phyloP scores from a whole-genome alignment of 192 early-diverging fungal species.

The Backusella macrospora region DNA sequence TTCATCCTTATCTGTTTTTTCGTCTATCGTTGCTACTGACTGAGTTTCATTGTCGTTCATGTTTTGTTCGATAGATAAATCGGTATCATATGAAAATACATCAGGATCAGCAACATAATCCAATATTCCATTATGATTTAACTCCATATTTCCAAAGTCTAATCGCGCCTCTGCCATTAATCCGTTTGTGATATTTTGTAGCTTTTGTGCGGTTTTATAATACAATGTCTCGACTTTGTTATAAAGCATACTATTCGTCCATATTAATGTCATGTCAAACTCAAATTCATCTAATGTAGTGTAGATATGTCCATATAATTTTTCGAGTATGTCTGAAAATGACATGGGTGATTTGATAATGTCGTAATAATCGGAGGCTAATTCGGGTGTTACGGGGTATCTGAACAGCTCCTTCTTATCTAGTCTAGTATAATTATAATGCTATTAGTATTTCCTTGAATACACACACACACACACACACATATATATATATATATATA shows the following conservation, averaged over 20 bases:
- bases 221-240: constrained; percentile 77
- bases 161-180: constrained; percentile 46
- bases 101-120: constrained; percentile 49
- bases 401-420: constrained; percentile 72
- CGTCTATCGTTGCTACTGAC: not conserved
- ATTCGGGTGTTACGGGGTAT: constrained; percentile 64
- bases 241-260: constrained; percentile 74
- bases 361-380: constrained; percentile 78
- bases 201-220: constrained; percentile 60
- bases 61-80: constrained; percentile 17
- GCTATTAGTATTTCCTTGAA: not conserved
- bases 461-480: no score
- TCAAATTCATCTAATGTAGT: constrained; percentile 61
- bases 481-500: no score
- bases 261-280: constrained; percentile 72
- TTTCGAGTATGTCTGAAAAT: constrained; percentile 64
- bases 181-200: constrained; percentile 46
- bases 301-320: constrained; percentile 63
- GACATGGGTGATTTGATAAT: constrained; percentile 80
- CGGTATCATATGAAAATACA: constrained; percentile 49
- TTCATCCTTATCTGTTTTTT: constrained; percentile 18
- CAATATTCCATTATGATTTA: constrained; percentile 44
- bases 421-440: constrained; percentile 37
- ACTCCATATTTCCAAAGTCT: constrained; percentile 45
- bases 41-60: not conserved